Conservation (phyloP, 257 asterid genomes). For the Fraxinus quadrangulata region DNA sequence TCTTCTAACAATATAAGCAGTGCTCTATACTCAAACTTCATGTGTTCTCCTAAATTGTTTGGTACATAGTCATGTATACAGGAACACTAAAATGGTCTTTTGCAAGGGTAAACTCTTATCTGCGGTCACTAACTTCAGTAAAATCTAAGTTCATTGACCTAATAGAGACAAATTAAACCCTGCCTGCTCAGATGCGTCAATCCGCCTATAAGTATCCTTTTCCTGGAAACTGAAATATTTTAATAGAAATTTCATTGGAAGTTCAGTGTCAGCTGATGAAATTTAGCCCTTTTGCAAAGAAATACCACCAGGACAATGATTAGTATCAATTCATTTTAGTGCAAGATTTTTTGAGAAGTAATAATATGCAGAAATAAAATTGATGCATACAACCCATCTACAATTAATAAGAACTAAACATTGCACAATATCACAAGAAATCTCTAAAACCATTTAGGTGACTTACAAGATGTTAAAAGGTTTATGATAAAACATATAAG, state of each 20-base stretch:
- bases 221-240: too few species aligned
- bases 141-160: not conserved
- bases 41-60: not conserved
- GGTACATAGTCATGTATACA: not conserved
- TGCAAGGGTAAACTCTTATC: not conserved
- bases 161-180: not conserved
- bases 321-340: not conserved
- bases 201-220: too few species aligned
- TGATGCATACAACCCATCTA: slow-evolving; percentile 10
- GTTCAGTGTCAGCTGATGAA: not conserved
- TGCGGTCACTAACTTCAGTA: not conserved
- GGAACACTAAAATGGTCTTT: not conserved
- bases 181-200: too few species aligned
- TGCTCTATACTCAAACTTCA: not conserved
- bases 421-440: not conserved
- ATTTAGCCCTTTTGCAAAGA: not conserved
- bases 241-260: too few species aligned
- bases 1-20: not conserved
- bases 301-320: not conserved
- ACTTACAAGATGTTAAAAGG: not conserved
- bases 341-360: not conserved
- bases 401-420: not conserved
- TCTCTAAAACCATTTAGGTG: not conserved
- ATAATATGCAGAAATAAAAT: not conserved
- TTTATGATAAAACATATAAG: not conserved